Evolutionary conservation across 129 eudicot species (phyloP).

Genomic region (Oenanthe sinensis): DNA sequence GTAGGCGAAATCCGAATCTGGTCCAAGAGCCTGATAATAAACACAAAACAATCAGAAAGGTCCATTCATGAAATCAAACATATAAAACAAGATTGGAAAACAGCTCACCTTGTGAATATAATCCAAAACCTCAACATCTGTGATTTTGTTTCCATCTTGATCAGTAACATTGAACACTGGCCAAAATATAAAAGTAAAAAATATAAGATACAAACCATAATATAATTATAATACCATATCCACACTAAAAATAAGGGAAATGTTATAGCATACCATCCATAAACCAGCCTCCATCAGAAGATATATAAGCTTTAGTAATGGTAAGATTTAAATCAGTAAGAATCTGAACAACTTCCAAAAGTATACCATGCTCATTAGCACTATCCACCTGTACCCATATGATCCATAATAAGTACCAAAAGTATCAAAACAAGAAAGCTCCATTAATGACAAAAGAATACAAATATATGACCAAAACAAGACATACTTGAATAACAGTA

Average conservation of each 20-base stretch:
- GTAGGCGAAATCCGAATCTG: constrained; percentile 69
- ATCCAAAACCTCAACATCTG: constrained; percentile 67
- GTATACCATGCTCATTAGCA: constrained; percentile 89
- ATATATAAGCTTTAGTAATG: constrained; percentile 84
- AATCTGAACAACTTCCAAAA: constrained; percentile 89
- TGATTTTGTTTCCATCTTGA: constrained; percentile 90
- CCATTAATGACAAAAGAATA: neutral
- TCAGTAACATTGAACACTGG: constrained; percentile 92
- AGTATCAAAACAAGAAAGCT: neutral
- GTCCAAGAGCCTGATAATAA: constrained; percentile 64
- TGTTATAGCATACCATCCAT: constrained; percentile 66
- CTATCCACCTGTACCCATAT: constrained; percentile 73
- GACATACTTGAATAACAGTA: constrained; percentile 68
- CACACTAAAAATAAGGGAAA: neutral
- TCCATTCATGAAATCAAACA: neutral
- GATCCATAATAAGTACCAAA: constrained; percentile 6
- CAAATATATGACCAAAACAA: neutral
- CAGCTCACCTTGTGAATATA: constrained; percentile 77
- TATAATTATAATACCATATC: neutral
- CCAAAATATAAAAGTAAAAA: constrained; percentile 1
- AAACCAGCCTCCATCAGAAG: constrained; percentile 99
- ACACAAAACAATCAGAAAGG: constrained; percentile 13
- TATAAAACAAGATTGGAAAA: constrained; percentile 3
- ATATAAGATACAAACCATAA: neutral
- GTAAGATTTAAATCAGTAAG: constrained; percentile 88